Evolutionary conservation across 768 basidiomycete species (phyloP), one percentile per base, ranked within the genome.

Genomic region (Cystofilobasidium macerans): DNA sequence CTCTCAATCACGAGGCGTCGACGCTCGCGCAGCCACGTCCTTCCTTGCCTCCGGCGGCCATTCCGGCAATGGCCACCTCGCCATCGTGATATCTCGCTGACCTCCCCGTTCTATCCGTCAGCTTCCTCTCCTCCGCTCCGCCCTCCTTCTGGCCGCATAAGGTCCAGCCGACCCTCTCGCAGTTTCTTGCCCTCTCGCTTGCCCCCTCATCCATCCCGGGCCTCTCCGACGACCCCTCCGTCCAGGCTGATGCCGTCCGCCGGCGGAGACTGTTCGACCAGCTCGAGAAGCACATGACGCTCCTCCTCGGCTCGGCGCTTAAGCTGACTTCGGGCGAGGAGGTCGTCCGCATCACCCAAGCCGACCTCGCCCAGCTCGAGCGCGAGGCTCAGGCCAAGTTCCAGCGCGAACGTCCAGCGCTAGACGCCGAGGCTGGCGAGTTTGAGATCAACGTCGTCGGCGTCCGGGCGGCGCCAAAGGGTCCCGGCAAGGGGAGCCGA

Each of bases 361-460:
- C 79, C 12, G 94, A 97, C 75, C 80, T 93, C 51, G 84, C 86
- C 72, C 81, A 86, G 48, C 80, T 94, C 24, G 89, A 93, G 76
- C 73, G 78, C 14, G 75, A 88, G 35, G 85, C 89, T 18, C 81
- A 81, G 75, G 71, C 69, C 28, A 62, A 72, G 81, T 74, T 80
- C 84, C 51, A 81, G 81, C 28, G 11, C 36, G 24, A 16, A 2
- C 38, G 38, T 30, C 30, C 22, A 24, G 62, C 16, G 14, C 28
- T 16, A 5, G 35, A 8, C 3, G 38, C 35, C 33, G 54, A 62
- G 35, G 57, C 57, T 2, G 82, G 82, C 53, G 78, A 80, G 1
- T 97, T 98, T 71, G 87, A 91, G 62, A 86, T 99, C 70, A 98
- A 99, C 74, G 82, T 99, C 53, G 82, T 97, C 51, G 84, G 88